Evolutionary conservation across 2,329 filamentous ascomycete species (phyloP), one percentile per base, ranked within the genome.

Genomic region (Arthrobotrys sphaeroides): DNA sequence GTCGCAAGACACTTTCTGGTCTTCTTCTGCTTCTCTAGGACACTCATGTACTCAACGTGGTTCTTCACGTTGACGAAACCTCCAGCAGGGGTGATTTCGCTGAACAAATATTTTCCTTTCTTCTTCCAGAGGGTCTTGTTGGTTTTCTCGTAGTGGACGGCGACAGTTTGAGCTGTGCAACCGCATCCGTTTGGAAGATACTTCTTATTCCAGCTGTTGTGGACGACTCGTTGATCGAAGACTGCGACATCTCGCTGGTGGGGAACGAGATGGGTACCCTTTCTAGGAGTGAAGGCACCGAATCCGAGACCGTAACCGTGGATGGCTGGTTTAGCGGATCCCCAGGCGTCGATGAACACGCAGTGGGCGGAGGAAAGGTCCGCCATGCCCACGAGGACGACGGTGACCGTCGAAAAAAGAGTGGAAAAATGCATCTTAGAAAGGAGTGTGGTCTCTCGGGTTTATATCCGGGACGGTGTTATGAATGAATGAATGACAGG

Each of bases 361-460:
- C 43, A 49, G 28, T 64, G 43, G 18, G 42, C 59, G 18, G 40
- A 38, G 16, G 28, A 13, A 28, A 60, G 2, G 7, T 60, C 55
- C 3, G 16, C n/a, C 13, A 60, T 28, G 38, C 22, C 13, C 36
- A 60, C 20, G 20, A 60, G 20, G 5, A 13, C 55, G 16, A 55
- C 31, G 3, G 28, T 38, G n/a, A 40, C 38, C 10, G 55, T 10
- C 1, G 55, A 28, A 22, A 42, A 28, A 36, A 60, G 55, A 42
- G 55, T 60, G 36, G 55, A 43, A 31, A 42, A 60, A 43, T 60
- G 36, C 55, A 60, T 60, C 33, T 60, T 20, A 16, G 43, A 55
- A 38, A 22, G 16, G 3, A 16, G 26, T 33, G 28, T n/a, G n/a
- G n/a, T n/a, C n/a, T n/a, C 45, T 51, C 45, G 45, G 45, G 9